Percentiles rank a stretch among this genome's conserved stretches.
phyloP scores from a whole-genome alignment of 164 flowering plant species.

The Sedum album region DNA sequence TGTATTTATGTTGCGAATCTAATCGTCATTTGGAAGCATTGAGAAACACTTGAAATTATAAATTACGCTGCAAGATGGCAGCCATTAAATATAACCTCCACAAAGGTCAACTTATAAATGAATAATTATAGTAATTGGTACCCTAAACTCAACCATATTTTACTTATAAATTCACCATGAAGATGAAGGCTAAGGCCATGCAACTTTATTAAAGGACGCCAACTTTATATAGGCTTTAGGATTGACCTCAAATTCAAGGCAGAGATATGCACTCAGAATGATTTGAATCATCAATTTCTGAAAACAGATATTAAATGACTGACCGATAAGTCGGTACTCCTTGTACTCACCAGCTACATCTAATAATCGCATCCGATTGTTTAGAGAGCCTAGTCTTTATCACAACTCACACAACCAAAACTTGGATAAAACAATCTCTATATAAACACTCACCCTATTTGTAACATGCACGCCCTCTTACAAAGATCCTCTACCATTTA shows the following conservation, averaged over 20 bases:
- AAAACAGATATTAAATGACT: too few species aligned
- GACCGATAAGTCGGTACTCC: too few species aligned
- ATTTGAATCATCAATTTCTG: too few species aligned
- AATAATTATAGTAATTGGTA: background rate
- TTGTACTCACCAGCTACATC: too few species aligned
- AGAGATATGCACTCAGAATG: too few species aligned
- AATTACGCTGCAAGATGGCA: background rate
- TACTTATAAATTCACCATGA: background rate
- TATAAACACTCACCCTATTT: background rate
- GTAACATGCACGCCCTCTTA: background rate
- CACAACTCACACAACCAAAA: too few species aligned
- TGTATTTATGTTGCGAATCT: background rate
- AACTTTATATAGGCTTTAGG: too few species aligned
- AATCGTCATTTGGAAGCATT: background rate
- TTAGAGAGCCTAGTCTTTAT: too few species aligned
- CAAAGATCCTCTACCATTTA: background rate
- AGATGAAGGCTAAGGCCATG: too few species aligned
- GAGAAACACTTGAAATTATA: background rate
- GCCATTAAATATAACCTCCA: background rate
- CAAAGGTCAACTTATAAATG: background rate
- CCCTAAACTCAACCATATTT: background rate
- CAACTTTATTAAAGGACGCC: too few species aligned
- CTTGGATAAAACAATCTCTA: background rate
- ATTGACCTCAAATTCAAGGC: too few species aligned
- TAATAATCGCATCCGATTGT: too few species aligned